Base-by-base conservation (phyloP, 2,329 filamentous ascomycete genomes). In the Stagonosporopsis tanaceti region DNA sequence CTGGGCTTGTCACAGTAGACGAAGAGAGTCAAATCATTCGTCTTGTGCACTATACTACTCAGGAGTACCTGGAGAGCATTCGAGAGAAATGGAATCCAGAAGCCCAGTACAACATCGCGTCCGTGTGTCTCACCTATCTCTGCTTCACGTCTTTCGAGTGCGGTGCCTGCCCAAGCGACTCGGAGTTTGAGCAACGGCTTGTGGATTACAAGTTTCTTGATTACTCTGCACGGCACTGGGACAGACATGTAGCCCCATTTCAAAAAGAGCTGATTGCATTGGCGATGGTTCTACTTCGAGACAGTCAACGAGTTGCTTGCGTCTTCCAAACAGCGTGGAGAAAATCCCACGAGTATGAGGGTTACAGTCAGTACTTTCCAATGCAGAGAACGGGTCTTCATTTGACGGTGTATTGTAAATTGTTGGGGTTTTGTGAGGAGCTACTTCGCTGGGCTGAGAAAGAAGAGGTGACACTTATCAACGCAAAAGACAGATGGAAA, bases 1-100 rank as follows among this genome's bases (percentile, higher is more conserved):
- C 69, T 37, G 72, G 74, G 3, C 62, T 78, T 6, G 68, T 78
- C 34, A 61, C 53, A 9, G 55, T 74, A 7, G 69, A 77, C 35
- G 40, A 68, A 45, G 48, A 67, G 12, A 73, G 69, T 47, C 53
- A 50, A 12, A 62, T 67, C 39, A 63, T 67, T 40, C 69, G 66
- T 28, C 65, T 72, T 12, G 71, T 69, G 9, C 70, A 73, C 42
- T 71, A 72, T 41, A 74, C 70, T 2, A 63, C 67, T 1, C 67
- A 74, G 42, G 59, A 66, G 20, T 73, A 70, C 44, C 66, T 74
- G 5, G 62, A 77, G 60, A 51, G 57, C 53, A 58, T 68, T 46
- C 44, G 63, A 55, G 41, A 68, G 38, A 41, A 38, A 35, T 69
- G 68, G 62, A 63, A 63, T 42, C 66, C 70, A 3, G 22, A 59